Percentiles rank a stretch among this genome's conserved stretches.
Conservation (phyloP, 2,329 filamentous ascomycete species). For the Madurella mycetomatis region DNA sequence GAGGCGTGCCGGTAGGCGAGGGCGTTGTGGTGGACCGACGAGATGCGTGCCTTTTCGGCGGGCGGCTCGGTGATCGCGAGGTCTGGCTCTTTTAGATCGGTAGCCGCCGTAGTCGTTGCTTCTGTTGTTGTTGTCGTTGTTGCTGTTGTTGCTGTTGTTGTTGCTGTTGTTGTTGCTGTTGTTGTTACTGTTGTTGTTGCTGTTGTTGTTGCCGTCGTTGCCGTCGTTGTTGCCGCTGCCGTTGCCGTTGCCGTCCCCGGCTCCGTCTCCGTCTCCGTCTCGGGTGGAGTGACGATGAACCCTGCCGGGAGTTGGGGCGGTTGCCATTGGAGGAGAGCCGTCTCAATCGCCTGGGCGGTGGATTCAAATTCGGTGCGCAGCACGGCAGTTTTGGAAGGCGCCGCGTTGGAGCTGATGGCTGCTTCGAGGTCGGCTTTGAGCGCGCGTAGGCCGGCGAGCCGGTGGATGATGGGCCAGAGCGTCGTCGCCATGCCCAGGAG, state of each 20-base stretch:
- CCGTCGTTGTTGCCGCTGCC: constrained; percentile 17
- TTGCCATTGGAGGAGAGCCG: constrained; percentile 52
- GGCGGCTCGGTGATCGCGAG: too few species aligned
- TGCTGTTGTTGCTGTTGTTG: constrained; percentile 19
- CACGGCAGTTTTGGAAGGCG: constrained; percentile 41
- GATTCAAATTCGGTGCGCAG: constrained; percentile 48
- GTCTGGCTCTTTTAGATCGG: too few species aligned
- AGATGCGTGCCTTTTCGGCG: constrained; percentile 40
- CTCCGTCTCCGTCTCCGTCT: background rate
- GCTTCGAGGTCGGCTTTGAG: constrained; percentile 49
- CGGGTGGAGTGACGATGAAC: constrained; percentile 17
- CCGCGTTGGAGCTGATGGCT: constrained; percentile 39
- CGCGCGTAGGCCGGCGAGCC: constrained; percentile 51
- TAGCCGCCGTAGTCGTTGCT: too few species aligned
- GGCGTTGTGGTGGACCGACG: constrained; percentile 56
- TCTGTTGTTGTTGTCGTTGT: constrained; percentile 9
- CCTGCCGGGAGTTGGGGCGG: constrained; percentile 48
- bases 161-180: constrained; percentile 10
- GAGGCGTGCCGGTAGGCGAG: constrained; percentile 56
- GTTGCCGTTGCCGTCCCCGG: constrained; percentile 10
- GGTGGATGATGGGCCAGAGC: constrained; percentile 60
- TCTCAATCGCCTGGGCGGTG: constrained; percentile 51
- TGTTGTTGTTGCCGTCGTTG: constrained; percentile 19
- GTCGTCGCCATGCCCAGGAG: constrained; percentile 59
- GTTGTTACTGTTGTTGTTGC: background rate